Percentiles rank a stretch among this genome's conserved stretches.
phyloP scores from a whole-genome alignment of 345 rosid genomes.

The Gossypium raimondii region DNA sequence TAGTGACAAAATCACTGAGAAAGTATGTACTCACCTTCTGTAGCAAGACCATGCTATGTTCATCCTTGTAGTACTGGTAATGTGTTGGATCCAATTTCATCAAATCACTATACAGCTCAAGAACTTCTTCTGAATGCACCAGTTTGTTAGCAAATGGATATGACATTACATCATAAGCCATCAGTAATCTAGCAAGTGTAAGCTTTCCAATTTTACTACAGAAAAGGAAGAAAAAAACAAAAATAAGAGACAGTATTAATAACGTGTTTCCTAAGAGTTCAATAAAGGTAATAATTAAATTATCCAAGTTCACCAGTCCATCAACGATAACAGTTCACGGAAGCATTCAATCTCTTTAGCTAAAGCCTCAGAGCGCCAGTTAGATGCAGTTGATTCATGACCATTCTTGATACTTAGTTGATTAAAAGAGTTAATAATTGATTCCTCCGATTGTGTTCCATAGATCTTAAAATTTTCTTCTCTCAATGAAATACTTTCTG shows the following conservation, averaged over 20 bases:
- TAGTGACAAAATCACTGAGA: neutral
- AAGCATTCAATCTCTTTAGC: constrained; percentile 55
- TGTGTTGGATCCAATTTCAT: constrained; percentile 72
- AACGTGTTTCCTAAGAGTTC: constrained; percentile 11
- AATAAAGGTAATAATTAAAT: constrained; percentile 8
- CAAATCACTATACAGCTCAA: constrained; percentile 56
- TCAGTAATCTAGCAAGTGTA: constrained; percentile 80
- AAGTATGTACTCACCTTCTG: constrained; percentile 43
- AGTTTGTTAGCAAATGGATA: constrained; percentile 26
- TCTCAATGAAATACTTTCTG: constrained; percentile 47
- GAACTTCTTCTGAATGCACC: constrained; percentile 49
- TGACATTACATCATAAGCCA: constrained; percentile 50
- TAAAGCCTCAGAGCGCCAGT: constrained; percentile 56
- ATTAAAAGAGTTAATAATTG: constrained; percentile 31
- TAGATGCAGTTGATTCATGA: constrained; percentile 27
- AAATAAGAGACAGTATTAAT: constrained; percentile 3
- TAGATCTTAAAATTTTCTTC: constrained; percentile 45
- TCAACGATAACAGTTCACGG: constrained; percentile 40
- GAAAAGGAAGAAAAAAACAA: constrained; percentile 11
- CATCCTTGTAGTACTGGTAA: constrained; percentile 69
- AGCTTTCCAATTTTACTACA: constrained; percentile 94
- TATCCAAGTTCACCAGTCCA: constrained; percentile 50
- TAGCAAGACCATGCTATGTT: constrained; percentile 60
- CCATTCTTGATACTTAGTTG: constrained; percentile 29
- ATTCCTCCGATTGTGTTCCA: constrained; percentile 33